These are phyloP conservation scores for Coemansia sp. DNA, from an alignment of 192 early-diverging fungal genomes.

Conservation along the genomic window DNA sequence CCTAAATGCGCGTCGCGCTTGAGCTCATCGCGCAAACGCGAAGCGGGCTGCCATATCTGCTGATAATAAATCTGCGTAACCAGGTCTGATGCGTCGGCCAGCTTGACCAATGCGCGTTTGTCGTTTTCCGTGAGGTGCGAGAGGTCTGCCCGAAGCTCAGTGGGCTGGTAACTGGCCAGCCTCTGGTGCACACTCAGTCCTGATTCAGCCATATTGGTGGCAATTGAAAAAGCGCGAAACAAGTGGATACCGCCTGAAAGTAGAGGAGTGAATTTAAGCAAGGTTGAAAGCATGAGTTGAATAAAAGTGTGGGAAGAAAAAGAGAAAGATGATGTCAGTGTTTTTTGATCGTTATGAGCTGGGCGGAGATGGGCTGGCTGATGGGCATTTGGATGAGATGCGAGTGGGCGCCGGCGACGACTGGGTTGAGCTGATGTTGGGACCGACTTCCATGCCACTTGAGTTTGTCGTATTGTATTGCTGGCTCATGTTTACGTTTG, in stretches of 20 bases:
- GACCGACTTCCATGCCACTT: conserved; percentile 26
- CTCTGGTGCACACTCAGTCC: conserved; percentile 30
- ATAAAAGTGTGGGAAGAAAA: not conserved
- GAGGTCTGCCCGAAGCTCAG: conserved; percentile 60
- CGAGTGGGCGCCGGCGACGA: conserved; percentile 26
- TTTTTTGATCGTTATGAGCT: not conserved
- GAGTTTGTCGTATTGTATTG: no score
- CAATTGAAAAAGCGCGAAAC: conserved; percentile 13
- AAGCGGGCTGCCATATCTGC: conserved; percentile 67
- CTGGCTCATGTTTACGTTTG: no score
- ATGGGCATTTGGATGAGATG: conserved; percentile 4
- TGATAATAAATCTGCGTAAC: conserved; percentile 63
- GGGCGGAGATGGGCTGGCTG: conserved; percentile 22
- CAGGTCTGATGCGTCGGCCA: conserved; percentile 62
- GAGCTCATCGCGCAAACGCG: conserved; percentile 56
- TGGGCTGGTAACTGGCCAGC: conserved; percentile 54
- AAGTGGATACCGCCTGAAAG: conserved; percentile 5
- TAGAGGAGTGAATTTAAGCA: not conserved
- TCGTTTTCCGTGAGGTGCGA: conserved; percentile 60
- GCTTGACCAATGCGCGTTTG: conserved; percentile 59
- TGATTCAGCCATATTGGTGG: not conserved
- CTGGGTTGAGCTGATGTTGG: conserved; percentile 39
- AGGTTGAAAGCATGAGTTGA: not conserved
- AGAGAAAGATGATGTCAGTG: not conserved
- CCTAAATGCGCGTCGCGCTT: conserved; percentile 16